phyloP scores from a whole-genome alignment of 1,284 basidiomycete species.

The Irpex sp. region DNA sequence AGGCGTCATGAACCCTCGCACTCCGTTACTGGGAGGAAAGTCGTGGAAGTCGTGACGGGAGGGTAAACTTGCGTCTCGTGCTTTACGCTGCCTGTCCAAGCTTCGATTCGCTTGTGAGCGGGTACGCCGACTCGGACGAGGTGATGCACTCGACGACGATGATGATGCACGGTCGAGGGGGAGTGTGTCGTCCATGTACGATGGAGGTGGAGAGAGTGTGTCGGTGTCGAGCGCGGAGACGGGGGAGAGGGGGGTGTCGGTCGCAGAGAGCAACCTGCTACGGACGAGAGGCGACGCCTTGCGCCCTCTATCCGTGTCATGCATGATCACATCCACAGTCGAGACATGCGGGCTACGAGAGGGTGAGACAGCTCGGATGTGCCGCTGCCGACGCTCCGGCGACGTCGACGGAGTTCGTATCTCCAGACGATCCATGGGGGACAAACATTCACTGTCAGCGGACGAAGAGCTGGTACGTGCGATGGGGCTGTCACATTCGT shows the following conservation, averaged over 20 bases:
- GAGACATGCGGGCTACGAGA: conserved; percentile 22
- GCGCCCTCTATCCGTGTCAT: conserved; percentile 8
- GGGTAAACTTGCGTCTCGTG: background rate
- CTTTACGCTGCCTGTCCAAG: background rate
- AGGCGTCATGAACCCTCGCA: background rate
- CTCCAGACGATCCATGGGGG: conserved; percentile 25
- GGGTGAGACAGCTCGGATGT: conserved; percentile 17
- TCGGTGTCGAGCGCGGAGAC: too few species aligned
- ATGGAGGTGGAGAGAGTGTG: background rate
- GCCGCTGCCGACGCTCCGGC: conserved; percentile 11
- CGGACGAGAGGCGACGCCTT: conserved; percentile 12
- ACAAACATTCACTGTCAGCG: conserved; percentile 21
- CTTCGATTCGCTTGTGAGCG: background rate
- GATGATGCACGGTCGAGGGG: background rate
- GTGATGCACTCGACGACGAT: background rate
- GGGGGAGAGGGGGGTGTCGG: background rate
- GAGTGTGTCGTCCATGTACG: background rate
- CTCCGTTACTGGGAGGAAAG: background rate
- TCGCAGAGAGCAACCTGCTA: background rate
- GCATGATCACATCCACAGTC: conserved; percentile 14
- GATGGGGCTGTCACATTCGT: conserved; percentile 5
- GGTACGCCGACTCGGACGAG: background rate
- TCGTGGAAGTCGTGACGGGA: background rate
- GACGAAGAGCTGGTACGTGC: conserved; percentile 22
- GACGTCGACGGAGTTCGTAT: conserved; percentile 23